Conservation (phyloP, 225 moss, liverwort and hornwort genomes). For the Bryoerythrophyllum caledonicum region DNA sequence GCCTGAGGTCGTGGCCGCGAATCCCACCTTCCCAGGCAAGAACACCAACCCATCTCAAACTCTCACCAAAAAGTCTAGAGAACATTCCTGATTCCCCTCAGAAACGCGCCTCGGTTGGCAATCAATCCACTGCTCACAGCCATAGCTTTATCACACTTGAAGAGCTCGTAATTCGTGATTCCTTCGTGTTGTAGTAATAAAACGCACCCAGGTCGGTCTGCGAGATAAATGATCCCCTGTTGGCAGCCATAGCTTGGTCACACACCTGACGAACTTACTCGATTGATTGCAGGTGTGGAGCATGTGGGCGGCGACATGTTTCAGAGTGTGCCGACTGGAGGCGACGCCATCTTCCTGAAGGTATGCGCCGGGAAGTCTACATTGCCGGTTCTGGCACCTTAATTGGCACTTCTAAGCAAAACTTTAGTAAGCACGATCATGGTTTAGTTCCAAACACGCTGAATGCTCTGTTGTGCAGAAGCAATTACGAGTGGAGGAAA, state of each 20-base stretch:
- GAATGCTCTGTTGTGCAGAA: no score
- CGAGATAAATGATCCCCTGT: background rate
- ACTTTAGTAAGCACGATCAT: no score
- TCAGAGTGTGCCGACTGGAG: conserved; percentile 11
- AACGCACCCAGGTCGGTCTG: background rate
- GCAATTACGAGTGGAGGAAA: no score
- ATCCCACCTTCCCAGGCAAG: background rate
- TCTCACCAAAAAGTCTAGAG: background rate
- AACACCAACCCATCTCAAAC: no score
- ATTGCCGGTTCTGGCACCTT: no score
- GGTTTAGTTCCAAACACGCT: no score
- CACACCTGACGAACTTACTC: background rate
- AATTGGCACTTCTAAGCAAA: no score
- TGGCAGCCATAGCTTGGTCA: background rate
- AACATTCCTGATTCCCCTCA: no score
- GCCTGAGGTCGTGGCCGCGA: background rate
- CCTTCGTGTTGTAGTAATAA: background rate
- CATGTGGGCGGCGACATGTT: conserved; percentile 20
- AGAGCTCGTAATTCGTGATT: background rate
- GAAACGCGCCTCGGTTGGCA: background rate
- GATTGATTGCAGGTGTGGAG: conserved; percentile 4
- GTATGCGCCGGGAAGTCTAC: background rate
- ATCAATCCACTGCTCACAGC: background rate
- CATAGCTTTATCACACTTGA: background rate
- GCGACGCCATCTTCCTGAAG: conserved; percentile 5